Evolutionary conservation across 352 stramenopile genomes (phyloP), one percentile per base, ranked within the genome.

Genomic region (Halophytophthora polymorphica): DNA sequence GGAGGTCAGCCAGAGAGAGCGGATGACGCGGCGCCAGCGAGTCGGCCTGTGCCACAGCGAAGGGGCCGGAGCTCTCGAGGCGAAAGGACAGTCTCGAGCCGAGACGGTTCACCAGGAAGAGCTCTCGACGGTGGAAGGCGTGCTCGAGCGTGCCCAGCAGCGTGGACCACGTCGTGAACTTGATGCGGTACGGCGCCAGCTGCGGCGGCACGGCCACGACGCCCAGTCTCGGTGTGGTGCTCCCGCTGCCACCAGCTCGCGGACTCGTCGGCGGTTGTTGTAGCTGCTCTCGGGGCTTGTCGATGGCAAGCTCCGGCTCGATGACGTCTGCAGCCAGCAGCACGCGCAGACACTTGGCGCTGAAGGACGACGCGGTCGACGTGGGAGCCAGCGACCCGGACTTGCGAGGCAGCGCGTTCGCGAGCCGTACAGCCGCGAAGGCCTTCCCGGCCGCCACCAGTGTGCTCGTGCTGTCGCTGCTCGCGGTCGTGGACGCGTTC

Each of bases 81-180:
- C 80, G 80, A 54, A 91, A 93, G 15, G 80, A 88, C 18, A 88
- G 43, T 2, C 73, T 72, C 13, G 79, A 73, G 7, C 64, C 66
- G 17, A 87, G 40, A 39, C 63, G 77, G 25, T 93, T 93, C 0
- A 78, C 58, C 11, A 93, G 62, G 25, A 68, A 67, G 13, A 91
- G 25, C 31, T 86, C 62, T 12, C 70, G 66, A 7, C 54, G 66
- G 37, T 89, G 80, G 45, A 80, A 85, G 2, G 46, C 40, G 45
- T 90, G 69, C 22, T 56, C 48, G 5, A 60, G 45, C 2, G 19
- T 50, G 15, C 56, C 54, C 18, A 71, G 49, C 12, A 86, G 39
- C 13, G 76, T 88, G 12, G 74, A 85, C 80, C 78, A 93, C 18
- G 78, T 91, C 37, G 74, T 86, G 56, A 93, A 93, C 44, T 74